A percentile compares a stretch with the other conserved stretches of the same genome.
Conservation (phyloP, 2,329 filamentous ascomycete species). For the Paracamarosporium sp. region DNA sequence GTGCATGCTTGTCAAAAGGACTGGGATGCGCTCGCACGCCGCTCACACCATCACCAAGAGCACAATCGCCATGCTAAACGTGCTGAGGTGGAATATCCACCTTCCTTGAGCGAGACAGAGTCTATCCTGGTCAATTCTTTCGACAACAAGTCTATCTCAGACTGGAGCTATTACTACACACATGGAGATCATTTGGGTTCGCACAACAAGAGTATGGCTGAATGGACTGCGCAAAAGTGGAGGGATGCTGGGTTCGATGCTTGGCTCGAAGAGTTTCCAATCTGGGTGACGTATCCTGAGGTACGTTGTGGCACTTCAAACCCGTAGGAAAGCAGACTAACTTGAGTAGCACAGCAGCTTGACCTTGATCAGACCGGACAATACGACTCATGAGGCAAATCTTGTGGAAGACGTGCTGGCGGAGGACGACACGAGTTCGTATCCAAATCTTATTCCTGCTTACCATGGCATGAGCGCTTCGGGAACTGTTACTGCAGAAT, state of each 20-base stretch:
- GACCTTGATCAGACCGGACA: slow-evolving; percentile 19
- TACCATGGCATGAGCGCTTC: slow-evolving; percentile 52
- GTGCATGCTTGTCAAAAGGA: slow-evolving; percentile 24
- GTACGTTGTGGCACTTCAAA: neutral
- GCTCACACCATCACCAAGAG: slow-evolving; percentile 16
- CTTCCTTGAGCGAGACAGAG: slow-evolving; percentile 27
- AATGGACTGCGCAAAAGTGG: slow-evolving; percentile 33
- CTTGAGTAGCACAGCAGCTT: slow-evolving; percentile 16
- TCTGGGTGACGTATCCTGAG: slow-evolving; percentile 30
- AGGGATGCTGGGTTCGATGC: slow-evolving; percentile 25
- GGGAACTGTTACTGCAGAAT: slow-evolving; percentile 49
- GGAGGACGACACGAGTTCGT: slow-evolving; percentile 29
- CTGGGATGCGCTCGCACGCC: slow-evolving; percentile 22
- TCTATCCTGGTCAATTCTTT: slow-evolving; percentile 39
- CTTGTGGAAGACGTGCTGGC: slow-evolving; percentile 26
- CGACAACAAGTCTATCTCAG: slow-evolving; percentile 35
- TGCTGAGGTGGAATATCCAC: slow-evolving; percentile 22
- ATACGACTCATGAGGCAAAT: slow-evolving; percentile 20
- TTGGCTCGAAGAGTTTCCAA: slow-evolving; percentile 22
- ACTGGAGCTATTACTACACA: slow-evolving; percentile 30
- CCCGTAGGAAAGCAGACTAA: too few relatives aligned
- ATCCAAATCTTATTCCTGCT: slow-evolving; percentile 42
- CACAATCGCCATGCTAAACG: slow-evolving; percentile 22
- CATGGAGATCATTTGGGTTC: slow-evolving; percentile 33
- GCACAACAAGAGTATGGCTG: slow-evolving; percentile 37